These are phyloP conservation scores for Achaetomiella virescens DNA, from an alignment of 495 filamentous ascomycete species.

Conservation along the genomic window DNA sequence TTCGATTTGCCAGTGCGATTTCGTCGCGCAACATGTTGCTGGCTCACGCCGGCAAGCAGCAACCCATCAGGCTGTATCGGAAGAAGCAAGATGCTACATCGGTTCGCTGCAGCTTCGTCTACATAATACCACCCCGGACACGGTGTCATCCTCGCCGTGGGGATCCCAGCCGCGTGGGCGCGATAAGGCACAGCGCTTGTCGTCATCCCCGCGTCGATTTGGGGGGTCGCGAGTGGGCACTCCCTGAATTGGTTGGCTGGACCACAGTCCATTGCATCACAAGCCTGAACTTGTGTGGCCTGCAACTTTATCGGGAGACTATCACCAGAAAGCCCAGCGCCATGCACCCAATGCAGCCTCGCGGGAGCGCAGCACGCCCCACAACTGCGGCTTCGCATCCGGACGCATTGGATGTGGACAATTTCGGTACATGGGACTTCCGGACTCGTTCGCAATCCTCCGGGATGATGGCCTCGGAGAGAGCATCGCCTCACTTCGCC, in stretches of 20 bases:
- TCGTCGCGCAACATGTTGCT: neutral
- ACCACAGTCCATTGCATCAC: constrained; percentile 25
- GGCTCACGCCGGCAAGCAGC: neutral
- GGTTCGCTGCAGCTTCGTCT: neutral
- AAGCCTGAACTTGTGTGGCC: constrained; percentile 9
- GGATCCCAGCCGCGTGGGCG: constrained; percentile 15
- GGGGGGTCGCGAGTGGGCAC: constrained; percentile 18
- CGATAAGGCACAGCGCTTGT: constrained; percentile 31
- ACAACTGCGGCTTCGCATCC: neutral
- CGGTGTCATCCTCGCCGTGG: constrained; percentile 15
- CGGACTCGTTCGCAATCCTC: too few relatives aligned
- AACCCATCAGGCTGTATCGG: neutral
- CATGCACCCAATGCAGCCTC: constrained; percentile 1
- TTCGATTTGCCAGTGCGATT: neutral
- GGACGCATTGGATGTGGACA: too few relatives aligned
- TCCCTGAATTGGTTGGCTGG: constrained; percentile 24
- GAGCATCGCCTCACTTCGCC: too few relatives aligned
- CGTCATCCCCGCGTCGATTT: constrained; percentile 34
- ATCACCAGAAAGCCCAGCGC: constrained; percentile 7
- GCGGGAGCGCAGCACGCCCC: neutral
- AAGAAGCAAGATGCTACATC: neutral
- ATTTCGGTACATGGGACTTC: too few relatives aligned
- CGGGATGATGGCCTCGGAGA: too few relatives aligned
- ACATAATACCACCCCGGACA: neutral
- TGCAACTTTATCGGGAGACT: constrained; percentile 15